These are phyloP conservation scores for Colletotrichum somersetense DNA, from an alignment of 2,329 filamentous ascomycete species.

Conservation along the genomic window DNA sequence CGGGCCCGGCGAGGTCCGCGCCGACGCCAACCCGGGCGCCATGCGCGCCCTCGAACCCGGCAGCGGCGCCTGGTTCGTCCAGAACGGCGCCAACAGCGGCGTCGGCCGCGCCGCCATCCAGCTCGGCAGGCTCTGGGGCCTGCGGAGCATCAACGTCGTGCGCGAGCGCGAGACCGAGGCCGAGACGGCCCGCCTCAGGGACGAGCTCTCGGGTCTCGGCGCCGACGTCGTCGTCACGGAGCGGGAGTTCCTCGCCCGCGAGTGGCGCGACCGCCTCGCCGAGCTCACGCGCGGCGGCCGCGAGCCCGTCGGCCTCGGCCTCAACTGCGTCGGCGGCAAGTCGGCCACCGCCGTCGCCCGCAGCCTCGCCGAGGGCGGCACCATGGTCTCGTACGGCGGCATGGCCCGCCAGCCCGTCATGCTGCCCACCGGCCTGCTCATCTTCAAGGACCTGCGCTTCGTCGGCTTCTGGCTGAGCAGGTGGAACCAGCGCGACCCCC, in stretches of 20 bases:
- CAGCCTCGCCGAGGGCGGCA: slow-evolving; percentile 74
- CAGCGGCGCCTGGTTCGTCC: slow-evolving; percentile 89
- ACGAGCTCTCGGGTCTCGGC: slow-evolving; percentile 67
- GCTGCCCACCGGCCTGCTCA: slow-evolving; percentile 85
- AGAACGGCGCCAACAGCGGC: slow-evolving; percentile 96
- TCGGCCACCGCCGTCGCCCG: slow-evolving; percentile 84
- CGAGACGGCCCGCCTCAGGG: slow-evolving; percentile 71
- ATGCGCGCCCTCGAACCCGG: slow-evolving; percentile 60
- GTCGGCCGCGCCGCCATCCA: slow-evolving; percentile 94
- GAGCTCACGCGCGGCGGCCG: slow-evolving; percentile 78
- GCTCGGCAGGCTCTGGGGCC: slow-evolving; percentile 85
- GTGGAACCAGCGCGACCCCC: slow-evolving; percentile 83
- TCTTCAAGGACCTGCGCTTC: slow-evolving; percentile 92
- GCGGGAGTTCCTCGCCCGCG: slow-evolving; percentile 65
- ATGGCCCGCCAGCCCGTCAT: slow-evolving; percentile 91
- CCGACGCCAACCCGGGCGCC: slow-evolving; percentile 53
- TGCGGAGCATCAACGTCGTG: slow-evolving; percentile 91
- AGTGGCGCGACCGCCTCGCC: slow-evolving; percentile 72
- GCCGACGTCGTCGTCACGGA: slow-evolving; percentile 70
- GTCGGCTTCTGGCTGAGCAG: slow-evolving; percentile 94
- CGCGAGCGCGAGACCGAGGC: slow-evolving; percentile 75
- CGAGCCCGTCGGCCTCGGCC: slow-evolving; percentile 79
- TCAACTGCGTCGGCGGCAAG: slow-evolving; percentile 96
- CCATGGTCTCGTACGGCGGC: slow-evolving; percentile 93
- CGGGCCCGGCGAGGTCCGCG: slow-evolving; percentile 60